Evolutionary conservation across 2,329 filamentous ascomycete species (phyloP).

Genomic region (Thermomyces lanuginosus): DNA sequence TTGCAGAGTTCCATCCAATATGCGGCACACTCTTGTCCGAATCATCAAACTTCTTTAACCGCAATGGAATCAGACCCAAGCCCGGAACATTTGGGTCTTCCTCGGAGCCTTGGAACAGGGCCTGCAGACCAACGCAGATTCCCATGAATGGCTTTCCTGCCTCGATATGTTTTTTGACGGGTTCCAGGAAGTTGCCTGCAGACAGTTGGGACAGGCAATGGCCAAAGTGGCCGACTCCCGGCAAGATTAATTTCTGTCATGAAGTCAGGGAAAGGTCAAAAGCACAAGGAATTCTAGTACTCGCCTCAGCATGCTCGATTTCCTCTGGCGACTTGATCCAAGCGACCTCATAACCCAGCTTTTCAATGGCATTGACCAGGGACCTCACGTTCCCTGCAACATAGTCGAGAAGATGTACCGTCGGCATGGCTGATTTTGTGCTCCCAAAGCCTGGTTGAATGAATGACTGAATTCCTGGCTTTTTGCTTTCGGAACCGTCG

Average conservation of each 20-base stretch:
- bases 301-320: conserved; percentile 67
- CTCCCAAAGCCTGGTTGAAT: too few species aligned
- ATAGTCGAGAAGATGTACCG: conserved; percentile 51
- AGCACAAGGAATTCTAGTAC: conserved; percentile 10
- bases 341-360: conserved; percentile 79
- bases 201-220: conserved; percentile 80
- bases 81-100: conserved; percentile 60
- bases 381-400: conserved; percentile 93
- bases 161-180: conserved; percentile 66
- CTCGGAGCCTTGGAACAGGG: conserved; percentile 69
- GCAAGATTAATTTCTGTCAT: conserved; percentile 75
- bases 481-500: too few species aligned
- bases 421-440: conserved; percentile 30
- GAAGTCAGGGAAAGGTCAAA: conserved; percentile 2
- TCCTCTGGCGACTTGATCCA: conserved; percentile 80
- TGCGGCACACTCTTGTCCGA: conserved; percentile 81
- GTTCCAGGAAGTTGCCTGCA: conserved; percentile 65
- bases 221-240: conserved; percentile 93
- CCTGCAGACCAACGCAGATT: conserved; percentile 89
- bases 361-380: conserved; percentile 93
- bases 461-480: too few species aligned
- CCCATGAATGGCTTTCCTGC: conserved; percentile 96
- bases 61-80: conserved; percentile 55
- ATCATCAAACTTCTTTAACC: conserved; percentile 61
- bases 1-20: conserved; percentile 95